Base-by-base conservation (phyloP, 2,329 filamentous ascomycete species). In the Fusarium sp. region DNA sequence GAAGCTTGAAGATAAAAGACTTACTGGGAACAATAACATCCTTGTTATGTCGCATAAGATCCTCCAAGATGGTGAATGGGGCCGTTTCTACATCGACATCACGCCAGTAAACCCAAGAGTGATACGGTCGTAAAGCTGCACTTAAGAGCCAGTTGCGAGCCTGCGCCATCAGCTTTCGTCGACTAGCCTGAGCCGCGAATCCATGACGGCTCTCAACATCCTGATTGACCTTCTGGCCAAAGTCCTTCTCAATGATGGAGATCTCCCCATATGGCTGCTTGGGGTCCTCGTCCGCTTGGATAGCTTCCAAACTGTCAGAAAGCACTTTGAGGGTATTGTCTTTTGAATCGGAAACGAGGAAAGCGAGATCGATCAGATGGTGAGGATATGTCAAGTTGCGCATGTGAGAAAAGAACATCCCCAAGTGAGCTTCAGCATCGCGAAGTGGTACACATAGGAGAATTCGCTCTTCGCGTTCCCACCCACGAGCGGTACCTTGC, bases 41-140 rank as follows among this genome's bases (percentile, higher is more conserved):
- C 81, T 97, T 98, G 81, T 99, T 97, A 76, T 99, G 96, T 67
- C 95, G 90, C 96, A 99, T 99, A 55, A 99, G 82, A 81, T 99
- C 96, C 77, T 99, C 96, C 67, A 99, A 82, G 72, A 99, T 98
- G 0, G 96, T 98, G 76, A 95, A 96, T 0, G 96, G 96, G 4
- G 96, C 96, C 3, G 96, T 99, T 80, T 98, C 94, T 10, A 99
- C 96, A 80, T 99, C 96, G 23, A 97, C 96, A 81, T 99, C 96
- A 79, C 96, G 90, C 96, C 96, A 99, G 78, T 99, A 99, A 11
- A 99, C 96, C 96, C 96, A 99, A 68, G 94, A 97, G 78, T 99
- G 96, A 52, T 96, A 96, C 3, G 96, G 96, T 43, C 96, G 89
- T 54, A 99, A 82, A 22, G 96, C 95, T 40, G 96, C 95, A 75